Conservation (phyloP, 192 early-diverging fungal genomes). For the Coemansia sp. region DNA sequence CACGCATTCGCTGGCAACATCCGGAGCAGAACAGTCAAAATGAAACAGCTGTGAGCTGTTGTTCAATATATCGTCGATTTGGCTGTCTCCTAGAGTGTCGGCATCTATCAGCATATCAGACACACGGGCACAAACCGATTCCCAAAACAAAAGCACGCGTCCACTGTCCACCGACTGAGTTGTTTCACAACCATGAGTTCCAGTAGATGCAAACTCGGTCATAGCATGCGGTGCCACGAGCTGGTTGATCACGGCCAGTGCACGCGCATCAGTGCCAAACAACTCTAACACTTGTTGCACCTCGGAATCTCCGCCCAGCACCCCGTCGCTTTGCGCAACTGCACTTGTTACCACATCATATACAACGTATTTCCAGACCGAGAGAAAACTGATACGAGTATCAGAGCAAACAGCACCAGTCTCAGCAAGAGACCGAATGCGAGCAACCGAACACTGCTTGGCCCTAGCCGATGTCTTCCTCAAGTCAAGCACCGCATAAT, state of each 20-base stretch:
- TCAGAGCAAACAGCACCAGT: background rate
- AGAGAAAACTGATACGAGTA: background rate
- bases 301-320: background rate
- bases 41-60: constrained; percentile 22
- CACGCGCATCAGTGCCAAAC: background rate
- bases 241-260: background rate
- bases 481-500: constrained; percentile 6
- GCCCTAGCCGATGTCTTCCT: background rate
- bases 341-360: background rate
- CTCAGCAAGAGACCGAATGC: background rate
- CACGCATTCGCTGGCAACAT: background rate
- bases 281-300: background rate
- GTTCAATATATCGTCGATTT: constrained; percentile 13
- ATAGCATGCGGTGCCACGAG: background rate
- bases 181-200: background rate
- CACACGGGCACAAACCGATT: background rate
- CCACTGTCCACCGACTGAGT: no score
- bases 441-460: background rate
- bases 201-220: background rate
- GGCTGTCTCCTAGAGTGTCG: background rate
- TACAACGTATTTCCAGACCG: background rate
- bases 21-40: constrained; percentile 2
- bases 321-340: background rate
- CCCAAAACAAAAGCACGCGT: background rate
- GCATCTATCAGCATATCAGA: background rate